Conservation (phyloP, 1,284 basidiomycete genomes). For the Fomes fomentarius region DNA sequence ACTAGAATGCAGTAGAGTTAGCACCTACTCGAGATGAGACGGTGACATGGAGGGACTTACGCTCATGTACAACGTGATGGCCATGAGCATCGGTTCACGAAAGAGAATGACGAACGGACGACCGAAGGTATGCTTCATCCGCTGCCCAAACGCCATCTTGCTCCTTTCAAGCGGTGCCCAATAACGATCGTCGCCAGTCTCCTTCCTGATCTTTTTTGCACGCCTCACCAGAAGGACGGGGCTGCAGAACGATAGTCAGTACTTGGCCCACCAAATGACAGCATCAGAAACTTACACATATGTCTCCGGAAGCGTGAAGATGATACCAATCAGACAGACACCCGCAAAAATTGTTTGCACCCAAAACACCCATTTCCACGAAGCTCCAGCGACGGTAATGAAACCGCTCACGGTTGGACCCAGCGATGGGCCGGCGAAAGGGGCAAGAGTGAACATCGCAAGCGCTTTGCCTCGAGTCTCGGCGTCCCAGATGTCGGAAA, state of each 20-base stretch:
- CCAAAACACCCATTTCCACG: constrained; percentile 83
- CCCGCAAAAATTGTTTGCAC: constrained; percentile 68
- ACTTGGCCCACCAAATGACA: neutral
- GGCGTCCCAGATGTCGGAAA: constrained; percentile 32
- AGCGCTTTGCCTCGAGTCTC: constrained; percentile 32
- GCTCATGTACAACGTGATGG: constrained; percentile 51
- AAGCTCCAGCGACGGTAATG: constrained; percentile 48
- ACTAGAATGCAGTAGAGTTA: constrained; percentile 22
- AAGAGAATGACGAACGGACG: constrained; percentile 47
- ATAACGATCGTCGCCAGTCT: constrained; percentile 60
- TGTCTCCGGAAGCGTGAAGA: constrained; percentile 47
- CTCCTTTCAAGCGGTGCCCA: constrained; percentile 44
- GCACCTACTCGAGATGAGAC: neutral
- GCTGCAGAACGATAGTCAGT: constrained; percentile 30
- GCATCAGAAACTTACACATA: neutral
- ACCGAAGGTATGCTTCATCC: constrained; percentile 37
- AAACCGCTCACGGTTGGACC: constrained; percentile 72
- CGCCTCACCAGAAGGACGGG: constrained; percentile 47
- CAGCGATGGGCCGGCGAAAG: constrained; percentile 66
- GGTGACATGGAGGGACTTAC: constrained; percentile 24
- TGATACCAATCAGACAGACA: constrained; percentile 49
- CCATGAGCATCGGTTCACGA: constrained; percentile 50
- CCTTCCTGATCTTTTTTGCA: constrained; percentile 37
- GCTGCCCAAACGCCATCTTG: constrained; percentile 35
- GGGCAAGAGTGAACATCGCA: constrained; percentile 45